A percentile compares a stretch with the other conserved stretches of the same genome.
Conservation (phyloP, 768 basidiomycete species). For the Leccinum incarnatum region DNA sequence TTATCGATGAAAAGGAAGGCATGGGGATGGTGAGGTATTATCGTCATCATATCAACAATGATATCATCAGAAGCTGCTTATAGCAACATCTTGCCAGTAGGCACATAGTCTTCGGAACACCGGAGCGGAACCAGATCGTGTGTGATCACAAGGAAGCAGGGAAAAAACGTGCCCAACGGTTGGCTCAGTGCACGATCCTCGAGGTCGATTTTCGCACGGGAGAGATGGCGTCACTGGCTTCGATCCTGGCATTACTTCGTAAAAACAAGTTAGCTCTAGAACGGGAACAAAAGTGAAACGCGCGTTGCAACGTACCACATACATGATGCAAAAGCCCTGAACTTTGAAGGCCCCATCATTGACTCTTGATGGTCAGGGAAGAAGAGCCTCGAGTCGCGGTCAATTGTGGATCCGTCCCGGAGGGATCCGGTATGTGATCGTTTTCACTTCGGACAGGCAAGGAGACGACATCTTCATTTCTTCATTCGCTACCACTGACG, state of each 20-base stretch:
- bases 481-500: not conserved
- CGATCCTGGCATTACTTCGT: not conserved
- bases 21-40: not conserved
- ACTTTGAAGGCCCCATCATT: not conserved
- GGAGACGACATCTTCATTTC: not conserved
- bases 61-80: not conserved
- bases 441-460: not conserved
- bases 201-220: not conserved
- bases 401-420: not conserved
- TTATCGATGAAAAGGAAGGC: not conserved
- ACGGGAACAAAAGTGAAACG: not conserved
- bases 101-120: not conserved
- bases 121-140: not conserved
- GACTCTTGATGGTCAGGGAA: not conserved
- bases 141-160: not conserved
- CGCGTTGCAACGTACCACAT: not conserved
- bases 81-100: not conserved
- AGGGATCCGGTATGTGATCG: not conserved
- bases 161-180: not conserved
- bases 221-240: not conserved
- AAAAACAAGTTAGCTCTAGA: not conserved
- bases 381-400: not conserved
- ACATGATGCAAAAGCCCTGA: not conserved
- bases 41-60: not conserved
- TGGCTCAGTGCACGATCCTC: not conserved